These are phyloP conservation scores for Crithidia expoeki DNA, from an alignment of 208 protist genomes.

Conservation along the genomic window DNA sequence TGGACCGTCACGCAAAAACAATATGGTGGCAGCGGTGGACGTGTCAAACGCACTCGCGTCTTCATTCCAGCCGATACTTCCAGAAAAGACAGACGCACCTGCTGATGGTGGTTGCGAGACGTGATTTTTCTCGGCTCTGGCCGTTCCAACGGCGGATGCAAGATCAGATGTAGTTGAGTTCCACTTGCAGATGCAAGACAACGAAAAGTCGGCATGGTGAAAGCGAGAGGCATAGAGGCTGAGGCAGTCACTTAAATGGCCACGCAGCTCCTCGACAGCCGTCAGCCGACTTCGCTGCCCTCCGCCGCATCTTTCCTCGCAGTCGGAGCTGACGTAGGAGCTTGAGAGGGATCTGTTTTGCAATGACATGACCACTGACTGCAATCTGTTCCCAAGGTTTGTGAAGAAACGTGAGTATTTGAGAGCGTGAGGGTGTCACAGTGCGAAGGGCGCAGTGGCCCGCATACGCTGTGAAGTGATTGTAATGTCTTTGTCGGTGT, in stretches of 20 bases:
- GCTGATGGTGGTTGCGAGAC: background rate
- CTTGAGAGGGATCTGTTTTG: background rate
- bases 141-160: background rate
- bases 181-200: background rate
- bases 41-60: background rate
- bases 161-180: background rate
- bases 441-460: too few relatives aligned
- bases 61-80: background rate
- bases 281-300: constrained; percentile 10
- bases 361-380: background rate
- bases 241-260: constrained; percentile 48
- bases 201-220: background rate
- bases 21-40: constrained; percentile 9
- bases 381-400: too few relatives aligned
- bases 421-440: too few relatives aligned
- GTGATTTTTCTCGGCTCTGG: background rate
- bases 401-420: too few relatives aligned
- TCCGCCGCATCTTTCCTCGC: background rate
- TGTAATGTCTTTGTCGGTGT: too few relatives aligned
- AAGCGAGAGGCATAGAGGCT: constrained; percentile 45
- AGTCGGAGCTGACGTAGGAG: constrained; percentile 1
- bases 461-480: too few relatives aligned
- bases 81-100: background rate
- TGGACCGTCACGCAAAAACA: constrained; percentile 14
- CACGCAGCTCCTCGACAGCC: constrained; percentile 46